phyloP scores from a whole-genome alignment of 768 basidiomycete species.

The Mycena crocata region DNA sequence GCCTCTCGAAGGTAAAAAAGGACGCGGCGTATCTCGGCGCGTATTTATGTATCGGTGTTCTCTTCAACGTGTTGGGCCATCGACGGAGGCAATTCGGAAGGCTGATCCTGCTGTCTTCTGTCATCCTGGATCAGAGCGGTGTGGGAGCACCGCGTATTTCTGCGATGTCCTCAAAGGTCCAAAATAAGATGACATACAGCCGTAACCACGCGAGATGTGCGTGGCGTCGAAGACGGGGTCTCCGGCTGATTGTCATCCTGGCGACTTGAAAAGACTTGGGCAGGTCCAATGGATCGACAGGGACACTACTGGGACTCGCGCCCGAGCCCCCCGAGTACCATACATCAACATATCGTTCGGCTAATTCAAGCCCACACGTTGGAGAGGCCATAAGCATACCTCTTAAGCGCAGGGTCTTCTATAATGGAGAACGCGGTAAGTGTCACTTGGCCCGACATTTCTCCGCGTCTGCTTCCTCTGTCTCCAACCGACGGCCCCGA shows the following conservation, averaged over 20 bases:
- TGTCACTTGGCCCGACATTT: background rate
- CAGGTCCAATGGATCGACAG: background rate
- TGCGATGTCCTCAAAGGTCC: background rate
- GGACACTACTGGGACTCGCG: too few relatives aligned
- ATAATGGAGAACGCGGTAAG: too few relatives aligned
- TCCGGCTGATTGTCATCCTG: slow-evolving; percentile 26
- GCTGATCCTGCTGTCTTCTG: slow-evolving; percentile 5
- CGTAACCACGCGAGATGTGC: slow-evolving; percentile 26
- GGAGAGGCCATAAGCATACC: slow-evolving; percentile 3
- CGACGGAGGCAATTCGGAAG: slow-evolving; percentile 31
- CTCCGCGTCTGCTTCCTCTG: slow-evolving; percentile 6
- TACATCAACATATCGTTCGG: slow-evolving; percentile 9
- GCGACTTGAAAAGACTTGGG: slow-evolving; percentile 4
- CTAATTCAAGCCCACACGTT: slow-evolving; percentile 11
- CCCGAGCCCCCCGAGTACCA: slow-evolving; percentile 22
- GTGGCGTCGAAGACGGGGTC: slow-evolving; percentile 32
- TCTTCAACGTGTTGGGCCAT: background rate
- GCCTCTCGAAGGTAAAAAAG: background rate
- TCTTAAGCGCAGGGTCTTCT: background rate
- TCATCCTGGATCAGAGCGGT: background rate
- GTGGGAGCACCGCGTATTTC: background rate
- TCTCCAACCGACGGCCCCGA: too few relatives aligned
- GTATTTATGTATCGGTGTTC: slow-evolving; percentile 15
- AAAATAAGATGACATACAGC: background rate
- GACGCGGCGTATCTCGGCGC: slow-evolving; percentile 9